Percentiles rank a stretch among this genome's conserved stretches.
Conservation (phyloP, 371 early-diverging fungal species). For the Zopfochytrium polystomum region DNA sequence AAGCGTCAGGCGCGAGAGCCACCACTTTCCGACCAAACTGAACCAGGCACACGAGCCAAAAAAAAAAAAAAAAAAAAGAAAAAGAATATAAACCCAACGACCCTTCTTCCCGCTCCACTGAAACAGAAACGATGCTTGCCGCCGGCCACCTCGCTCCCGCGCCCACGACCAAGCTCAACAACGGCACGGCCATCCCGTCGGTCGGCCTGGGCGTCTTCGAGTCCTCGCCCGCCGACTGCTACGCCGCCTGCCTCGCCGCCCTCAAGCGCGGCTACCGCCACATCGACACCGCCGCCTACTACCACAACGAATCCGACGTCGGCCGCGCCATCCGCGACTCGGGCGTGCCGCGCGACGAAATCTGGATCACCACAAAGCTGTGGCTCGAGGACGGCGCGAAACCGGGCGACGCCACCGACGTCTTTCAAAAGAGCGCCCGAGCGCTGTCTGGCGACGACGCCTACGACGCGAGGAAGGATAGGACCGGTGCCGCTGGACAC, state of each 20-base stretch:
- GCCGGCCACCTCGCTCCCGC: too few relatives aligned
- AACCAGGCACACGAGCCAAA: too few relatives aligned
- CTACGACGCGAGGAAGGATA: too few relatives aligned
- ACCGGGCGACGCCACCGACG: constrained; percentile 31
- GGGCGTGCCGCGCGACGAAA: constrained; percentile 57
- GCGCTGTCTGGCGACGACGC: too few relatives aligned
- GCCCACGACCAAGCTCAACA: constrained; percentile 4
- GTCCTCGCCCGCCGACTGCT: constrained; percentile 7
- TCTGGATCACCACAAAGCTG: constrained; percentile 76
- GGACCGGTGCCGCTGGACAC: too few relatives aligned
- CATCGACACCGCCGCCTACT: constrained; percentile 26
- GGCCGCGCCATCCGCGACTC: constrained; percentile 41
- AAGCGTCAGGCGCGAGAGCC: too few relatives aligned
- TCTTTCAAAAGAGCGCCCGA: constrained; percentile 23
- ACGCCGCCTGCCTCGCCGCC: constrained; percentile 10
- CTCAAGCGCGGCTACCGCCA: constrained; percentile 22
- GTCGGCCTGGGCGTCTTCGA: constrained; percentile 20
- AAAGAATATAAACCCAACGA: too few relatives aligned
- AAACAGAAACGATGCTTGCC: too few relatives aligned
- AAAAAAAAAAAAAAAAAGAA: too few relatives aligned
- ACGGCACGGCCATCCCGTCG: constrained; percentile 14
- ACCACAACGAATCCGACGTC: constrained; percentile 40
- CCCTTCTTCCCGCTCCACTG: too few relatives aligned
- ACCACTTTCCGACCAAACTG: too few relatives aligned
- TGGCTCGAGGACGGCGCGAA: constrained; percentile 40